phyloP scores from a whole-genome alignment of 441 rosid genomes.

The Bruguiera hainesii region DNA sequence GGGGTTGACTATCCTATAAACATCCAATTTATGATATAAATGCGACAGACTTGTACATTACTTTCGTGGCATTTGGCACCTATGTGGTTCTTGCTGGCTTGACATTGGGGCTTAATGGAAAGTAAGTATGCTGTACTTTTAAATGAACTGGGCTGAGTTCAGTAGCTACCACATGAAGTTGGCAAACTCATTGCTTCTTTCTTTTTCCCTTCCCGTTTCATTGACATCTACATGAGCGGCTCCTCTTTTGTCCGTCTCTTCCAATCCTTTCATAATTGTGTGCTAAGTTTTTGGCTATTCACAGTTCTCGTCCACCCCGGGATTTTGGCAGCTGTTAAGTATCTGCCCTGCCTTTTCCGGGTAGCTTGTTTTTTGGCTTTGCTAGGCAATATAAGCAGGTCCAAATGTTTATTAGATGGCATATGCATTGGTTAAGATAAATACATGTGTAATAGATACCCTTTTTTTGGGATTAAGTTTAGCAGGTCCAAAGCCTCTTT shows the following conservation, averaged over 20 bases:
- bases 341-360: background rate
- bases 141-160: background rate
- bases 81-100: constrained; percentile 46
- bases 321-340: background rate
- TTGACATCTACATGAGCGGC: background rate
- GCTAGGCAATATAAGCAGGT: background rate
- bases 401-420: background rate
- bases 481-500: too few species aligned
- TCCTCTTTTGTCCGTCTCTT: background rate
- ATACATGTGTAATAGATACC: too few species aligned
- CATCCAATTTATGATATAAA: constrained; percentile 44
- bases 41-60: constrained; percentile 53
- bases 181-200: background rate
- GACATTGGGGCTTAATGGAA: constrained; percentile 36
- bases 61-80: constrained; percentile 46
- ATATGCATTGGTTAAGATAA: background rate
- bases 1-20: constrained; percentile 40
- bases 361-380: background rate
- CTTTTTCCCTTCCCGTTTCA: background rate
- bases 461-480: too few species aligned
- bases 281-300: background rate
- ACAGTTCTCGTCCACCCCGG: background rate
- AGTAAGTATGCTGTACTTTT: constrained; percentile 26
- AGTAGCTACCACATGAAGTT: background rate
- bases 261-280: background rate